Conservation (phyloP, 73 alveolate species). For the Tetrahymena thermophila region DNA sequence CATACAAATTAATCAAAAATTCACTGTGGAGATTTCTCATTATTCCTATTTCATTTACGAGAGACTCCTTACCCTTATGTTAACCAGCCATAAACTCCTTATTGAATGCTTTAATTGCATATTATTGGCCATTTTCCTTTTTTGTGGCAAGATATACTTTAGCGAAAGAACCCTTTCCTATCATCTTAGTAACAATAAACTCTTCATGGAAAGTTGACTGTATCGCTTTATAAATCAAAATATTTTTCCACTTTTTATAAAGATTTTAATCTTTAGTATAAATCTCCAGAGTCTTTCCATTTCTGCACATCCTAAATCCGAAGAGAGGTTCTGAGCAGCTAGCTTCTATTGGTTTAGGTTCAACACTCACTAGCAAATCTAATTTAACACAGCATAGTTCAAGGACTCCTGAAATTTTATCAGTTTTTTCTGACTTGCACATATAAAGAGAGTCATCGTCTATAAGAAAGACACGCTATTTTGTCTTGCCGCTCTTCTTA, state of each 20-base stretch:
- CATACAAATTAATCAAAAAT: constrained; percentile 22
- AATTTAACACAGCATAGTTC: background rate
- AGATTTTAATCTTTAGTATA: constrained; percentile 2
- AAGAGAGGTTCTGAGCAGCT: background rate
- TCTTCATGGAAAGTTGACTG: constrained; percentile 40
- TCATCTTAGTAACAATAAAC: constrained; percentile 29
- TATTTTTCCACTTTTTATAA: constrained; percentile 1
- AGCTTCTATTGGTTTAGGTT: background rate
- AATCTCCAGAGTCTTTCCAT: background rate
- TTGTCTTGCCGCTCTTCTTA: background rate
- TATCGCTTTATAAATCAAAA: background rate
- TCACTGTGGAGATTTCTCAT: constrained; percentile 28
- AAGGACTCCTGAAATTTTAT: background rate
- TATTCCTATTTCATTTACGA: constrained; percentile 28
- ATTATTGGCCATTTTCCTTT: constrained; percentile 5
- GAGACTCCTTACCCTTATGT: constrained; percentile 34
- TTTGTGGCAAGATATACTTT: constrained; percentile 36
- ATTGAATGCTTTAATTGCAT: constrained; percentile 43
- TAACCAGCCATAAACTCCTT: constrained; percentile 33
- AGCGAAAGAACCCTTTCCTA: constrained; percentile 41
- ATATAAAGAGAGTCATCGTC: background rate
- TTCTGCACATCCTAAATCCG: constrained; percentile 24
- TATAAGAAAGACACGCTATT: background rate
- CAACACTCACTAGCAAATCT: background rate
- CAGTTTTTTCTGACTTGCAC: background rate